Evolutionary conservation across 768 basidiomycete genomes (phyloP).

Genomic region (Rhodosporidiobolus odoratus): DNA sequence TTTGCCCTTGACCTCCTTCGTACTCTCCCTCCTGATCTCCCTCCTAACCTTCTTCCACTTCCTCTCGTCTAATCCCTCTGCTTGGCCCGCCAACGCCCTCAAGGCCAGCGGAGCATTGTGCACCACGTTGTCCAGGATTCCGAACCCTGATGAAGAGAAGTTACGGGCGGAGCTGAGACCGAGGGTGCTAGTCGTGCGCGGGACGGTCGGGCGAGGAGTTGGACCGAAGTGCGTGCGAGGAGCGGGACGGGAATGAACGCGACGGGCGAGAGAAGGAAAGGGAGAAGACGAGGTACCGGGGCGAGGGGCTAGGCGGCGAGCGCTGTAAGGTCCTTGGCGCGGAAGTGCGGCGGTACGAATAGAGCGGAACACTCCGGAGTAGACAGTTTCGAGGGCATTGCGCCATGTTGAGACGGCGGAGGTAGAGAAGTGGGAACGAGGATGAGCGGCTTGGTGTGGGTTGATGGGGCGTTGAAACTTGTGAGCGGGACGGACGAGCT

Average conservation of each 20-base stretch:
- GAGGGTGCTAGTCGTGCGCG: conserved; percentile 53
- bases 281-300: background rate
- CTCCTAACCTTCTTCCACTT: conserved; percentile 49
- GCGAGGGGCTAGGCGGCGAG: conserved; percentile 1
- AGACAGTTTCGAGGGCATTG: conserved; percentile 1
- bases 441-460: background rate
- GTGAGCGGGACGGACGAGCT: conserved; percentile 2
- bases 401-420: conserved; percentile 11
- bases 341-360: conserved; percentile 1
- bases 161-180: conserved; percentile 71
- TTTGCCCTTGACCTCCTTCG: conserved; percentile 38
- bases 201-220: conserved; percentile 8
- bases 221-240: conserved; percentile 11
- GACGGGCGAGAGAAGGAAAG: background rate
- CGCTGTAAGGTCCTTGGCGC: conserved; percentile 8
- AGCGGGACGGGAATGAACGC: background rate
- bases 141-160: conserved; percentile 62
- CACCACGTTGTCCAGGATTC: conserved; percentile 71
- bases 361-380: conserved; percentile 20
- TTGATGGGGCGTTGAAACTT: conserved; percentile 14
- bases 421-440: background rate
- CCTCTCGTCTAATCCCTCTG: conserved; percentile 66
- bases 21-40: conserved; percentile 11
- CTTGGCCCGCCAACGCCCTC: conserved; percentile 55
- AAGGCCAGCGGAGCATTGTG: conserved; percentile 73